Percentiles rank a stretch among this genome's conserved stretches.
These are phyloP conservation scores for Geranomyces michiganensis DNA, from an alignment of 192 early-diverging fungal genomes.

Conservation along the genomic window DNA sequence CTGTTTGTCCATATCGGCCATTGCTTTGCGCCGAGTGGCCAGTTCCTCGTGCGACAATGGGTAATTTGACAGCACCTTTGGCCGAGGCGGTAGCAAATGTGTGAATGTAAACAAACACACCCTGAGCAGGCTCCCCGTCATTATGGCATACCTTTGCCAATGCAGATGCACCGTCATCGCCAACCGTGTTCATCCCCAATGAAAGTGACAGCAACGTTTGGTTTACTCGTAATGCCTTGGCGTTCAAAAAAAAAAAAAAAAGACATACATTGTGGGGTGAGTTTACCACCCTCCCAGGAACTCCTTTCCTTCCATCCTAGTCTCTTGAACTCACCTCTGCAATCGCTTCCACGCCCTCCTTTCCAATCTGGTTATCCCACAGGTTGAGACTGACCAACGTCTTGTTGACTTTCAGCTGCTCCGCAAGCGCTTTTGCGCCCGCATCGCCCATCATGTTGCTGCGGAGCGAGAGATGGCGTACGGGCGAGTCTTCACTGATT, in stretches of 20 bases:
- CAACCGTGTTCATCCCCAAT: slow-evolving; percentile 48
- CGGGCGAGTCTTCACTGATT: slow-evolving; percentile 42
- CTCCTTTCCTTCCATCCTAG: too few relatives aligned
- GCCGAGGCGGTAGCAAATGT: neutral
- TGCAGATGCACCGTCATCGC: slow-evolving; percentile 49
- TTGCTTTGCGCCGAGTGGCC: slow-evolving; percentile 37
- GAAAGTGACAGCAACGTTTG: slow-evolving; percentile 43
- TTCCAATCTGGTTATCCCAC: slow-evolving; percentile 51
- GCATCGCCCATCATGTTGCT: slow-evolving; percentile 46
- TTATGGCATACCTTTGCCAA: slow-evolving; percentile 54
- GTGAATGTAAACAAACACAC: neutral
- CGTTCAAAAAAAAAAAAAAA: neutral
- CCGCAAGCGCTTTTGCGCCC: slow-evolving; percentile 44
- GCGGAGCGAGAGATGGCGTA: slow-evolving; percentile 44
- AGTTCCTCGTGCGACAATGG: slow-evolving; percentile 48
- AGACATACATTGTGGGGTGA: neutral
- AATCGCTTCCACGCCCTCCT: slow-evolving; percentile 50
- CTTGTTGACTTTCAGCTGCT: slow-evolving; percentile 44
- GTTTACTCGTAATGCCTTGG: slow-evolving; percentile 49
- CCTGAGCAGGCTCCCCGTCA: too few relatives aligned
- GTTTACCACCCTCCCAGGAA: neutral
- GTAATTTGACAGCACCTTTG: slow-evolving; percentile 48
- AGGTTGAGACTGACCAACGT: slow-evolving; percentile 42
- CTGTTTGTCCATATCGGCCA: slow-evolving; percentile 50
- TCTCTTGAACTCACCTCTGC: slow-evolving; percentile 42